phyloP scores from a whole-genome alignment of 345 rosid genomes.

The Eutrema yunnanense region DNA sequence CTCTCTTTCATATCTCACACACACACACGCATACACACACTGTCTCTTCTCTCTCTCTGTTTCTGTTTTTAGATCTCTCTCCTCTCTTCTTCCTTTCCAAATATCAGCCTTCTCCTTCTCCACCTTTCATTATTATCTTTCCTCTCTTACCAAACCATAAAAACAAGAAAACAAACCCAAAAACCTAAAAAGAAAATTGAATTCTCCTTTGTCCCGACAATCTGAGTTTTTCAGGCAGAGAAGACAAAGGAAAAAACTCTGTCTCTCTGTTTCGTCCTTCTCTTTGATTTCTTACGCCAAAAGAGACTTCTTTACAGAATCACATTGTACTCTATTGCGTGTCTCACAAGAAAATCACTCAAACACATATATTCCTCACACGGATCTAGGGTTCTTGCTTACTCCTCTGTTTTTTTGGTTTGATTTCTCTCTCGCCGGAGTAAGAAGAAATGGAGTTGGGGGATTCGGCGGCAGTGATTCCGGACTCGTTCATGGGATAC shows the following conservation, averaged over 20 bases:
- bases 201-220: slow-evolving; percentile 11
- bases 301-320: neutral
- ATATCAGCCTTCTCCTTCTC: slow-evolving; percentile 31
- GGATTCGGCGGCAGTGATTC: slow-evolving; percentile 35
- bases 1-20: slow-evolving; percentile 15
- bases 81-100: slow-evolving; percentile 7
- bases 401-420: neutral
- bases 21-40: neutral
- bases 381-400: slow-evolving; percentile 32
- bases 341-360: slow-evolving; percentile 2
- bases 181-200: neutral
- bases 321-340: slow-evolving; percentile 14
- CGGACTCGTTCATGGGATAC: slow-evolving; percentile 44
- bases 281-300: neutral
- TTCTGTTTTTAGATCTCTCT: slow-evolving; percentile 5
- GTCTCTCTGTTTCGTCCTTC: slow-evolving; percentile 21
- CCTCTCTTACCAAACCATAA: slow-evolving; percentile 22
- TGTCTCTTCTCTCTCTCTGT: slow-evolving; percentile 19
- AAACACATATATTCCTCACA: neutral
- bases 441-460: slow-evolving; percentile 16
- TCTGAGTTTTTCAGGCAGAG: slow-evolving; percentile 19
- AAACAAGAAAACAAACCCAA: neutral
- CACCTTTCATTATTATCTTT: slow-evolving; percentile 13
- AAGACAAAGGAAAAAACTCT: slow-evolving; percentile 25
- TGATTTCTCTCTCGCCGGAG: neutral